Conservation (phyloP, 1,284 basidiomycete species). For the Trametes versicolor region DNA sequence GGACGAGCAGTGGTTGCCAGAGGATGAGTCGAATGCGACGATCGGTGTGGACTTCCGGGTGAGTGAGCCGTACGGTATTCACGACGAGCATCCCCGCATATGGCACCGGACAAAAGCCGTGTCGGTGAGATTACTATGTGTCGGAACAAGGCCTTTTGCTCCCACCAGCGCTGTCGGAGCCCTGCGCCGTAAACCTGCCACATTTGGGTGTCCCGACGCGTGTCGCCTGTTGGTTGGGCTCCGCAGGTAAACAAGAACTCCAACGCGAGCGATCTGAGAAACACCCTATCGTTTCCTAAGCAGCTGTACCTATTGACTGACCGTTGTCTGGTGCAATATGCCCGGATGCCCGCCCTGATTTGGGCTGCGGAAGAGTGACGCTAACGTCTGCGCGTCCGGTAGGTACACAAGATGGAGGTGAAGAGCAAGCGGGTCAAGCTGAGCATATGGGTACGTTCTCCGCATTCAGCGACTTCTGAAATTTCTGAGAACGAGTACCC, state of each 20-base stretch:
- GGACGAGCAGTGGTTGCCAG: constrained; percentile 94
- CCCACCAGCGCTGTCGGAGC: background rate
- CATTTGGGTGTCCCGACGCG: background rate
- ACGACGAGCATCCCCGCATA: too few species aligned
- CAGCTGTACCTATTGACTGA: background rate
- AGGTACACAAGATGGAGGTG: constrained; percentile 87
- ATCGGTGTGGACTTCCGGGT: constrained; percentile 89
- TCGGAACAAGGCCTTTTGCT: too few species aligned
- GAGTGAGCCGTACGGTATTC: constrained; percentile 42
- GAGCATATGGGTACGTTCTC: constrained; percentile 77
- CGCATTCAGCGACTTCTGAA: background rate
- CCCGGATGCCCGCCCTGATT: too few species aligned
- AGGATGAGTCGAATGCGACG: constrained; percentile 95
- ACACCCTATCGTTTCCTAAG: background rate
- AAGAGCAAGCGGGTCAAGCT: constrained; percentile 83
- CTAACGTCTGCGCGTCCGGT: constrained; percentile 15
- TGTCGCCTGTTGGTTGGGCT: background rate
- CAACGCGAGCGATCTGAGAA: background rate
- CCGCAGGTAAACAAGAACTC: background rate
- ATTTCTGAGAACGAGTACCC: constrained; percentile 1
- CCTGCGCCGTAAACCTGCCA: background rate
- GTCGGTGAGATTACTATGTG: too few species aligned
- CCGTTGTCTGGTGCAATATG: too few species aligned
- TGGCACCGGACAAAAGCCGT: too few species aligned
- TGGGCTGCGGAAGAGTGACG: background rate